A percentile compares a stretch with the other conserved stretches of the same genome.
phyloP scores from a whole-genome alignment of 371 early-diverging fungal species.

The Mucor mucedo region DNA sequence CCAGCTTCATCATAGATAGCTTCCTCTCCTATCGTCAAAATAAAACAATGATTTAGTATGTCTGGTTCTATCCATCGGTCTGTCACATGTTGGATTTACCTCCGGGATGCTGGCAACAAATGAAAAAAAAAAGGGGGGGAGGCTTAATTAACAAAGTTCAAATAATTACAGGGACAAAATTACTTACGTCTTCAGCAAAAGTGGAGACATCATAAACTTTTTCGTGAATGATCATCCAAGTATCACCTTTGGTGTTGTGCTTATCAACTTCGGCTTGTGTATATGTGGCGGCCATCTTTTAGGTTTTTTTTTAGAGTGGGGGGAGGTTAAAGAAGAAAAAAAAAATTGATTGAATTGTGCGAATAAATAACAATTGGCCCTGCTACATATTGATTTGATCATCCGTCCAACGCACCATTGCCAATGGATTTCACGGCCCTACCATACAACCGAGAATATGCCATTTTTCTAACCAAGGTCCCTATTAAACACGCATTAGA shows the following conservation, averaged over 20 bases:
- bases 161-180: background rate
- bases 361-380: background rate
- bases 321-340: conserved; percentile 2
- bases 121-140: background rate
- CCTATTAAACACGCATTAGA: no score
- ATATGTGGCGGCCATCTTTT: conserved; percentile 9
- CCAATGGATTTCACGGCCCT: no score
- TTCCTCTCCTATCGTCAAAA: conserved; percentile 51
- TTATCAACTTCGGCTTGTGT: conserved; percentile 57
- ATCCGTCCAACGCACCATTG: no score
- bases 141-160: background rate
- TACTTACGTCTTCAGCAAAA: conserved; percentile 71
- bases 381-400: no score
- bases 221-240: conserved; percentile 77
- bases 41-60: background rate
- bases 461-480: no score
- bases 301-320: conserved; percentile 1
- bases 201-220: conserved; percentile 85
- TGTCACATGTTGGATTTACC: conserved; percentile 42
- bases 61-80: background rate
- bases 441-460: no score
- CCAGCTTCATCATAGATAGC: conserved; percentile 65
- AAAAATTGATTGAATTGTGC: background rate
- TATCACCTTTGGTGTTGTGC: conserved; percentile 59
- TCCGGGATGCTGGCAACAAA: conserved; percentile 46